Evolutionary conservation across 2,329 filamentous ascomycete genomes (phyloP).

Genomic region (Metarhizium anisopliae): DNA sequence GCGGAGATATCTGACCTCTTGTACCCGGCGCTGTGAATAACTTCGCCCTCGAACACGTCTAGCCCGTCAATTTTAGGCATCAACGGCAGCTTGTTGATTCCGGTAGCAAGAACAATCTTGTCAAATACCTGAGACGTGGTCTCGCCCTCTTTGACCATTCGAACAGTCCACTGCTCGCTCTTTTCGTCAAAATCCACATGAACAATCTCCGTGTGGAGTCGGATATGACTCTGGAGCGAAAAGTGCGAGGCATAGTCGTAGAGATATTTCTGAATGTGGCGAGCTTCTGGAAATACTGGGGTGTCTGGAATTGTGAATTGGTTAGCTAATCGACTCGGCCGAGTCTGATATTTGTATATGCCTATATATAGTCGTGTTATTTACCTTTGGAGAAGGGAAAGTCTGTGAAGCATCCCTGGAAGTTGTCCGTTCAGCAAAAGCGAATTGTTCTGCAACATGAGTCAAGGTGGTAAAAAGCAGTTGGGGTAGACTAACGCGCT

Average conservation of each 20-base stretch:
- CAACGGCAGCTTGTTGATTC: constrained; percentile 23
- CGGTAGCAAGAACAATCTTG: constrained; percentile 27
- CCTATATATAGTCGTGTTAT: background rate
- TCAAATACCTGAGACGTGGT: constrained; percentile 21
- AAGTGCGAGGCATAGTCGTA: constrained; percentile 25
- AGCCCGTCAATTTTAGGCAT: constrained; percentile 25
- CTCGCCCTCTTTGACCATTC: constrained; percentile 6
- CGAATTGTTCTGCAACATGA: too few species aligned
- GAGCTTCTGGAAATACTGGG: constrained; percentile 14
- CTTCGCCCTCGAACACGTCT: constrained; percentile 26
- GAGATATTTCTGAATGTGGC: constrained; percentile 22
- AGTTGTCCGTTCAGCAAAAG: background rate
- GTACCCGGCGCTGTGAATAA: constrained; percentile 30
- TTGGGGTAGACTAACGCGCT: constrained; percentile 13
- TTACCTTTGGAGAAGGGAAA: constrained; percentile 18
- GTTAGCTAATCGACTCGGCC: background rate
- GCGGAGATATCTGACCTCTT: constrained; percentile 15
- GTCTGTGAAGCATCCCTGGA: constrained; percentile 25
- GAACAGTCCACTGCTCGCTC: constrained; percentile 18
- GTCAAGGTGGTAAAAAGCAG: too few species aligned
- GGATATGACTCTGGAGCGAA: constrained; percentile 14
- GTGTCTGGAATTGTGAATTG: constrained; percentile 12
- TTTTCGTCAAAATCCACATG: constrained; percentile 12
- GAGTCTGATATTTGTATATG: background rate
- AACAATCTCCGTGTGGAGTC: constrained; percentile 15